Evolutionary conservation across 1,284 basidiomycete genomes (phyloP), one percentile per base, ranked within the genome.

Genomic region (Malassezia furfur): DNA sequence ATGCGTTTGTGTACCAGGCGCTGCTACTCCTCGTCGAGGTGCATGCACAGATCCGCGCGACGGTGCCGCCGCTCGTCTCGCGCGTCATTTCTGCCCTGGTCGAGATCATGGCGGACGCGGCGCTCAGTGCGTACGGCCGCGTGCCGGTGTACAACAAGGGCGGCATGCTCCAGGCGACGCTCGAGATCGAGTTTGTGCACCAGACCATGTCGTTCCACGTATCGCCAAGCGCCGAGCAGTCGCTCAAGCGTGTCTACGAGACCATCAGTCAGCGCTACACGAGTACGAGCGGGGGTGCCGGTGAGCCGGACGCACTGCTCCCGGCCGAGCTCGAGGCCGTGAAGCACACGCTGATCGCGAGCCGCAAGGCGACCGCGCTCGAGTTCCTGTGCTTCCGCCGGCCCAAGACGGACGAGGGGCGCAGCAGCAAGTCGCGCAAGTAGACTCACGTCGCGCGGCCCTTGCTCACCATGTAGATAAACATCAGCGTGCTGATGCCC

Each of bases 161-260:
- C 43, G 94, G 94, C 11, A 98, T 98, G 94, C 80, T 99, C 32
- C 70, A 94, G 86, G 93, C 94, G 2, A 98, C 94, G 2, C 83
- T 99, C 30, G 94, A 98, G 77, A 96, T 96, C 65, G 94, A 98
- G 77, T 98, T 96, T 78, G 84, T 96, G 77, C 91, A 99, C 76
- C 93, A 96, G 77, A 91, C 88, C 5, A 80, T 98, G 37, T 83
- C 85, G 30, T 84, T 85, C 59, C 93, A 91, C 75, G 86, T 96
- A 43, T 87, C 87, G 3, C 79, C 84, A 0, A 72, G 81, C 5
- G 88, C 93, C 5, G 86, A 87, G 50, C 82, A 83, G 68, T 86
- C 83, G 41, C 81, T 98, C 25, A 87, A 88, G 39, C 85, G 91
- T 57, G 81, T 96, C 35, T 99, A 98, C 78, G 87, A 86, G 71